Evolutionary conservation across 208 protist genomes (phyloP).

Genomic region (Leishmania gerbilli): DNA sequence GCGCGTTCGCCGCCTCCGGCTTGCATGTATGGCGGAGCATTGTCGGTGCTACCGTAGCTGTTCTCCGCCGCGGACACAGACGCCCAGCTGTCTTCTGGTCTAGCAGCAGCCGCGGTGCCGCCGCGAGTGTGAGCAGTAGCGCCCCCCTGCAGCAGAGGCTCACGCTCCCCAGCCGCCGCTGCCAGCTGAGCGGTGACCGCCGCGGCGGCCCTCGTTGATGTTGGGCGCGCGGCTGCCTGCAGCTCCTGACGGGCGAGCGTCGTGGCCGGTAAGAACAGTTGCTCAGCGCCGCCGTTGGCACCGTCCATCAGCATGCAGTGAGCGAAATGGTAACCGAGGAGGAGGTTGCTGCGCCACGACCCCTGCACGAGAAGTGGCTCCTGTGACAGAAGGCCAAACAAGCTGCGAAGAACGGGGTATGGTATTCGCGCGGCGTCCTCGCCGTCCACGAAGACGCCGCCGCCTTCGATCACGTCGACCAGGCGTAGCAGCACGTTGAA

Average conservation of each 20-base stretch:
- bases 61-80: conserved; percentile 7
- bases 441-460: conserved; percentile 90
- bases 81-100: neutral
- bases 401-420: conserved; percentile 89
- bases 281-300: conserved; percentile 17
- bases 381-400: conserved; percentile 97
- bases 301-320: conserved; percentile 20
- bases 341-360: conserved; percentile 94
- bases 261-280: conserved; percentile 3
- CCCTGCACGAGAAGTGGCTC: conserved; percentile 94
- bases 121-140: neutral
- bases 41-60: conserved; percentile 25
- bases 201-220: neutral
- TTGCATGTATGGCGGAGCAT: conserved; percentile 4
- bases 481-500: conserved; percentile 67
- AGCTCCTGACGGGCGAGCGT: conserved; percentile 7
- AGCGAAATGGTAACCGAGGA: conserved; percentile 39
- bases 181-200: neutral
- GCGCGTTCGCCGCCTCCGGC: neutral
- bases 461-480: conserved; percentile 79
- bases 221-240: neutral
- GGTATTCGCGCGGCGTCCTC: conserved; percentile 87
- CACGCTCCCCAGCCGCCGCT: neutral
- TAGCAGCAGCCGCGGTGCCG: neutral
- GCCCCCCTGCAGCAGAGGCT: neutral